Conservation (phyloP, 495 filamentous ascomycete genomes). For the Trichodelitschia bisporula region DNA sequence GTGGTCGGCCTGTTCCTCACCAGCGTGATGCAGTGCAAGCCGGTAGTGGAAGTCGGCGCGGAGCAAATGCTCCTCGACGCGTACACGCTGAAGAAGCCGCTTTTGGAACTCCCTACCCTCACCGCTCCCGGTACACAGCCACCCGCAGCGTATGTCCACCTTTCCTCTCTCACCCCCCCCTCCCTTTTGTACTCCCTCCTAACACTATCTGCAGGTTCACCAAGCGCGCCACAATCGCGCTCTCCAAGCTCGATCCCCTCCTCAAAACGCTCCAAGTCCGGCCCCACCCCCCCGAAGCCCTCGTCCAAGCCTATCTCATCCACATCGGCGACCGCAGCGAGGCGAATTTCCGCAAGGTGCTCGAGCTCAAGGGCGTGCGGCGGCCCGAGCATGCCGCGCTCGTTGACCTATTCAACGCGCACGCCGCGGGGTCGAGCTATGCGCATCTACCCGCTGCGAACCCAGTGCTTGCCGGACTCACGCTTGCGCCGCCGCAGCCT, state of each 20-base stretch:
- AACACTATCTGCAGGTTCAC: constrained; percentile 31
- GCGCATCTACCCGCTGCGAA: too few relatives aligned
- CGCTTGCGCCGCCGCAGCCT: constrained; percentile 35
- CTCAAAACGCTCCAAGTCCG: constrained; percentile 95
- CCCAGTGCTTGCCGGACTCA: constrained; percentile 30
- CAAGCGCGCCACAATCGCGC: constrained; percentile 68
- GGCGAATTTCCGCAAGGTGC: constrained; percentile 86
- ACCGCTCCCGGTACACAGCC: constrained; percentile 18
- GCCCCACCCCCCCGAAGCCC: constrained; percentile 67
- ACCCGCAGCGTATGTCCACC: constrained; percentile 9
- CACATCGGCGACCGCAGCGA: constrained; percentile 80
- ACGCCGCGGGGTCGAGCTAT: constrained; percentile 38
- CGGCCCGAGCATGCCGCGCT: constrained; percentile 42
- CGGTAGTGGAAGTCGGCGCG: constrained; percentile 82
- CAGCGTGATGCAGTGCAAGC: constrained; percentile 70
- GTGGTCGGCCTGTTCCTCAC: constrained; percentile 53
- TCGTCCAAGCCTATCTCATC: constrained; percentile 91
- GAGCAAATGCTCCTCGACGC: constrained; percentile 95
- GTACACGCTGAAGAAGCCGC: constrained; percentile 69
- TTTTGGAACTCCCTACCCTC: constrained; percentile 39
- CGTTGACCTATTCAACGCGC: constrained; percentile 70
- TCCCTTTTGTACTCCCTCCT: not conserved
- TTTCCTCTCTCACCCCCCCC: not conserved
- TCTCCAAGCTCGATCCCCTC: constrained; percentile 70
- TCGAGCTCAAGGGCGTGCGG: constrained; percentile 76